These are phyloP conservation scores for Carex myosuroides DNA, from an alignment of 176 grass and related monocot species.

Conservation along the genomic window DNA sequence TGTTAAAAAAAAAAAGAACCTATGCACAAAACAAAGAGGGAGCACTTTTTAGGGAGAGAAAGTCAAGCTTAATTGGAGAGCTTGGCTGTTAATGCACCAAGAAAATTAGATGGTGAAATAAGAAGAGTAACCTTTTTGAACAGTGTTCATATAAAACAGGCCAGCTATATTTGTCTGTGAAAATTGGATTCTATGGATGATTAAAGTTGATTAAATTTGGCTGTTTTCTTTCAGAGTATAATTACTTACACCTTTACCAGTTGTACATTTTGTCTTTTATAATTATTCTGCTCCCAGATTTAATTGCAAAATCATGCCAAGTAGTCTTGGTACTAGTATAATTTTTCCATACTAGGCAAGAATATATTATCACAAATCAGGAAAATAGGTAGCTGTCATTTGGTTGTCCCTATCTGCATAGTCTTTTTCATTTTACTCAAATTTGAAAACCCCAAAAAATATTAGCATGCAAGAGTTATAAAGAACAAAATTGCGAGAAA, in stretches of 20 bases:
- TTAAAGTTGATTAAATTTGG: background rate
- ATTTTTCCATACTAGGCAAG: background rate
- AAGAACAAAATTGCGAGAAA: background rate
- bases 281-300: background rate
- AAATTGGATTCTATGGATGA: background rate
- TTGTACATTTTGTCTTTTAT: conserved; percentile 16
- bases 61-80: conserved; percentile 38
- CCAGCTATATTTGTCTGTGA: conserved; percentile 17
- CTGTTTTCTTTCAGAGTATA: background rate
- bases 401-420: background rate
- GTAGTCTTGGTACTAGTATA: background rate
- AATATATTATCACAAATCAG: background rate
- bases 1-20: conserved; percentile 3
- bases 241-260: background rate
- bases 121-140: conserved; percentile 7
- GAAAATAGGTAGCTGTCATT: background rate
- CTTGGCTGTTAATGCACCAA: conserved; percentile 30
- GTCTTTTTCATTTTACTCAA: background rate
- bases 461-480: background rate
- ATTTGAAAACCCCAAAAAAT: background rate
- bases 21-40: conserved; percentile 20
- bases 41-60: conserved; percentile 16
- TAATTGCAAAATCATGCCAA: background rate
- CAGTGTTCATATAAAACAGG: conserved; percentile 9
- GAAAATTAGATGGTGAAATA: background rate